These are phyloP conservation scores for Casaregolazyma lundiana DNA, from an alignment of 1,139 yeast species.

Conservation along the genomic window DNA sequence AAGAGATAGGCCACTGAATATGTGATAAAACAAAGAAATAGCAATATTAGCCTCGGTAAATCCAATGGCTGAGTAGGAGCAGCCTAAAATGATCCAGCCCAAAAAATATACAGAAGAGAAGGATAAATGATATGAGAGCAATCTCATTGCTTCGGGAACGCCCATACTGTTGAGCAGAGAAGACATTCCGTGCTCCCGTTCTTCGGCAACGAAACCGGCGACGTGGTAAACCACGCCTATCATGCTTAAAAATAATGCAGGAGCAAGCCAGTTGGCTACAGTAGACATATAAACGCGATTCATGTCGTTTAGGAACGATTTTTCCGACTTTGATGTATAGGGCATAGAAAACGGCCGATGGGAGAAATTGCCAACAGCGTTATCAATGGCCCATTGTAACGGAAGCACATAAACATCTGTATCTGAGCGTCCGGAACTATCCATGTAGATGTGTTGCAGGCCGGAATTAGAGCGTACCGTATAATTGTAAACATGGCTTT, in stretches of 20 bases:
- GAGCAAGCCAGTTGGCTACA: constrained; percentile 32
- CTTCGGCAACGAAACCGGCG: constrained; percentile 33
- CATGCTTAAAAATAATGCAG: constrained; percentile 34
- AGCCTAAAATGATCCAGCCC: constrained; percentile 34
- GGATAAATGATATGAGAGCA: constrained; percentile 28
- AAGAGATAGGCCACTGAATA: constrained; percentile 32
- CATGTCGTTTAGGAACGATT: constrained; percentile 23
- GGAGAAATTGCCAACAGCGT: constrained; percentile 23
- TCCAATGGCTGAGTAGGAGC: constrained; percentile 24
- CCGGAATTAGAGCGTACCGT: constrained; percentile 36
- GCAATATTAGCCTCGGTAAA: constrained; percentile 29
- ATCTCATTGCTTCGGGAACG: constrained; percentile 25
- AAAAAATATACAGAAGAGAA: constrained; percentile 30
- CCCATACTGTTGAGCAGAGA: constrained; percentile 34
- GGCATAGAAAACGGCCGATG: constrained; percentile 30
- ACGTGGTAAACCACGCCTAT: constrained; percentile 36
- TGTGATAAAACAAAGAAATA: constrained; percentile 31
- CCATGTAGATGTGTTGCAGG: constrained; percentile 24
- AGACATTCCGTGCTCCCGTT: constrained; percentile 33
- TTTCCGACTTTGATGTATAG: constrained; percentile 29
- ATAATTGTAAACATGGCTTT: constrained; percentile 29
- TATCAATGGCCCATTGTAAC: constrained; percentile 37
- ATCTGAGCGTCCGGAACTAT: constrained; percentile 24
- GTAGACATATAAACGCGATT: constrained; percentile 28
- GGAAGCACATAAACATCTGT: constrained; percentile 32